Percentiles rank a stretch among this genome's conserved stretches.
phyloP scores from a whole-genome alignment of 768 basidiomycete species.

The Pluteus cervinus region DNA sequence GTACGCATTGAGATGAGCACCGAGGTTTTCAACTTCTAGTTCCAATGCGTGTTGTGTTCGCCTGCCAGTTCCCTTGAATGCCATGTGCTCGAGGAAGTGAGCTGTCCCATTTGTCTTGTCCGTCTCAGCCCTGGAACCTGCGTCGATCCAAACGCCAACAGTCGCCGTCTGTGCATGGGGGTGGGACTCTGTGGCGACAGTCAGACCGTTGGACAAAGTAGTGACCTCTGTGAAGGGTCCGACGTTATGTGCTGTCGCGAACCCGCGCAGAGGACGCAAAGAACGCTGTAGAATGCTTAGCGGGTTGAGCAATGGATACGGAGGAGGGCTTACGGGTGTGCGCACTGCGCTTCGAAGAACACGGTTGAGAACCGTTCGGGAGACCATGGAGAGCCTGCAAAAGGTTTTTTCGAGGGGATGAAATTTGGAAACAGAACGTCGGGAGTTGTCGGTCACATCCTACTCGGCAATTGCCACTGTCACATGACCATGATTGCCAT shows the following conservation, averaged over 20 bases:
- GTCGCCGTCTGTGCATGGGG: conserved; percentile 93
- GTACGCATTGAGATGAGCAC: conserved; percentile 96
- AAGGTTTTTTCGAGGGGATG: conserved; percentile 23
- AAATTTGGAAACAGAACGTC: conserved; percentile 13
- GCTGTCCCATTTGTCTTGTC: conserved; percentile 93
- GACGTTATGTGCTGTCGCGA: conserved; percentile 66
- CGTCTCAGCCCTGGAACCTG: conserved; percentile 95
- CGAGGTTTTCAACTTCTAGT: conserved; percentile 96
- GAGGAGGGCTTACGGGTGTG: conserved; percentile 24
- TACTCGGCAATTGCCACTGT: too few relatives aligned
- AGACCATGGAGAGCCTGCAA: conserved; percentile 25
- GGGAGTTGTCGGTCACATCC: conserved; percentile 27
- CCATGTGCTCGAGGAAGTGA: conserved; percentile 99
- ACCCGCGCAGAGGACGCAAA: conserved; percentile 49
- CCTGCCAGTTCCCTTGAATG: conserved; percentile 91
- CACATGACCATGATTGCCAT: too few relatives aligned
- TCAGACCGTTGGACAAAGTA: conserved; percentile 91
- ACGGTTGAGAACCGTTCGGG: conserved; percentile 38
- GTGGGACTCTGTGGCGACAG: conserved; percentile 89
- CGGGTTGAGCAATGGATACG: not conserved
- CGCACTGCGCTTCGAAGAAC: conserved; percentile 34
- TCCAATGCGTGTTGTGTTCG: conserved; percentile 88
- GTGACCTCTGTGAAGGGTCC: conserved; percentile 85
- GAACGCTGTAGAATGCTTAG: conserved; percentile 6
- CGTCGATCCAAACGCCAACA: conserved; percentile 99